A percentile compares a stretch with the other conserved stretches of the same genome.
Conservation (phyloP, 129 eudicot species). For the Daucus carota region DNA sequence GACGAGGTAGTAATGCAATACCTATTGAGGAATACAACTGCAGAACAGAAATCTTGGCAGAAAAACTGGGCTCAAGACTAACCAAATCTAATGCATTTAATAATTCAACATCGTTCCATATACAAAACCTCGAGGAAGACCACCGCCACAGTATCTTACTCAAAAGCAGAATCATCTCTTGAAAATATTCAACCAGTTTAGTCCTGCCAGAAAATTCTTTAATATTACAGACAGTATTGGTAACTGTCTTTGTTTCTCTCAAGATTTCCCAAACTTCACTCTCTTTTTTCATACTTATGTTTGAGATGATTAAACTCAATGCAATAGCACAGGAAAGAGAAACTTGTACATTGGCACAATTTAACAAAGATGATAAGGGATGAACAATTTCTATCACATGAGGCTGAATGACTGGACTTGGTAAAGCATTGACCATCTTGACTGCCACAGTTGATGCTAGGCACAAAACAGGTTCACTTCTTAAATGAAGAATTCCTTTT, state of each 20-base stretch:
- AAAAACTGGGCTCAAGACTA: slow-evolving; percentile 34
- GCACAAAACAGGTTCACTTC: slow-evolving; percentile 48
- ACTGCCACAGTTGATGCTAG: slow-evolving; percentile 55
- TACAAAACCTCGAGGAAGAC: slow-evolving; percentile 63
- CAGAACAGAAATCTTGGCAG: slow-evolving; percentile 50
- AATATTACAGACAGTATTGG: slow-evolving; percentile 36
- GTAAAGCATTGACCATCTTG: slow-evolving; percentile 56
- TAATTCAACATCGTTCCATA: slow-evolving; percentile 54
- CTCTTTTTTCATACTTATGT: slow-evolving; percentile 40
- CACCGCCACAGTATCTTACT: slow-evolving; percentile 69
- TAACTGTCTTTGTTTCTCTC: slow-evolving; percentile 40
- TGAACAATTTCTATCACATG: slow-evolving; percentile 40
- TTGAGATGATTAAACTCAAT: slow-evolving; percentile 44
- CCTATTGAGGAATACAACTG: slow-evolving; percentile 78
- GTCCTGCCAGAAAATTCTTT: slow-evolving; percentile 22
- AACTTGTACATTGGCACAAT: slow-evolving; percentile 42
- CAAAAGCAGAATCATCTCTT: slow-evolving; percentile 50
- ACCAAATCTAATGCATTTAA: slow-evolving; percentile 33
- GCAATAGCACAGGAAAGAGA: slow-evolving; percentile 55
- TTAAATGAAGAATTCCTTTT: slow-evolving; percentile 47
- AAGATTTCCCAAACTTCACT: slow-evolving; percentile 52
- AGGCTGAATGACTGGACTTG: slow-evolving; percentile 43
- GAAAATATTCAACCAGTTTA: slow-evolving; percentile 42
- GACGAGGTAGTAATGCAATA: slow-evolving; percentile 21
- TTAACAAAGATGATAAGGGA: slow-evolving; percentile 54